These are phyloP conservation scores for Picochlorum costavermella DNA, from an alignment of 139 green algal genomes.

Conservation along the genomic window DNA sequence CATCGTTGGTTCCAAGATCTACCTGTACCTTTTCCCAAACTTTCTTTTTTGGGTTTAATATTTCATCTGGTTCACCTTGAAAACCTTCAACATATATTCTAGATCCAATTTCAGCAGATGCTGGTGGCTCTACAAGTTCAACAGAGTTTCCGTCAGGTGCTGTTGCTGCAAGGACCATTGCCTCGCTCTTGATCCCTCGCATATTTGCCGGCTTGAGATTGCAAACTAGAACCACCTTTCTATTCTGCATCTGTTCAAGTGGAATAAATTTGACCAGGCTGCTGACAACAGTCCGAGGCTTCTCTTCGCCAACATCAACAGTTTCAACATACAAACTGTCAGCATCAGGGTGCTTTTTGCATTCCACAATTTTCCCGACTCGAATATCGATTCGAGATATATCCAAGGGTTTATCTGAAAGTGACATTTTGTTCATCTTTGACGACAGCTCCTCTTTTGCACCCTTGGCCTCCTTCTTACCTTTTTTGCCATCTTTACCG, in stretches of 20 bases:
- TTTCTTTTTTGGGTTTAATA: constrained; percentile 88
- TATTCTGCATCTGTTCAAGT: constrained; percentile 60
- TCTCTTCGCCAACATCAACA: constrained; percentile 72
- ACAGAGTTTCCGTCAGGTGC: constrained; percentile 53
- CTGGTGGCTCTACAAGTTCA: constrained; percentile 78
- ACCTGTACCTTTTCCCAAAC: constrained; percentile 57
- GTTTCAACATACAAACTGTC: constrained; percentile 81
- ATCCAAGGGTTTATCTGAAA: constrained; percentile 24
- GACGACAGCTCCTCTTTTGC: constrained; percentile 15
- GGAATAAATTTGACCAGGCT: constrained; percentile 89
- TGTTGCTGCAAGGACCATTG: constrained; percentile 85
- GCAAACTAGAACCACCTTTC: constrained; percentile 66
- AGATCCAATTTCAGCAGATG: constrained; percentile 56
- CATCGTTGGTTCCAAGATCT: constrained; percentile 48
- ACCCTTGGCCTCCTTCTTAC: constrained; percentile 38
- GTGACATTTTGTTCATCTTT: neutral
- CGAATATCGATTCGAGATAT: constrained; percentile 66
- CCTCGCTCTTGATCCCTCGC: constrained; percentile 71
- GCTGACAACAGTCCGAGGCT: constrained; percentile 54
- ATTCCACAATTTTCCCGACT: constrained; percentile 61
- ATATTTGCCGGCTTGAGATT: constrained; percentile 95
- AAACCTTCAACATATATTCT: constrained; percentile 62
- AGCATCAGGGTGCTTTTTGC: constrained; percentile 58
- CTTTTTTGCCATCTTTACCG: neutral
- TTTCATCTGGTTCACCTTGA: constrained; percentile 61